phyloP scores from a whole-genome alignment of 805 yeast genomes.

The Candida railenensis region DNA sequence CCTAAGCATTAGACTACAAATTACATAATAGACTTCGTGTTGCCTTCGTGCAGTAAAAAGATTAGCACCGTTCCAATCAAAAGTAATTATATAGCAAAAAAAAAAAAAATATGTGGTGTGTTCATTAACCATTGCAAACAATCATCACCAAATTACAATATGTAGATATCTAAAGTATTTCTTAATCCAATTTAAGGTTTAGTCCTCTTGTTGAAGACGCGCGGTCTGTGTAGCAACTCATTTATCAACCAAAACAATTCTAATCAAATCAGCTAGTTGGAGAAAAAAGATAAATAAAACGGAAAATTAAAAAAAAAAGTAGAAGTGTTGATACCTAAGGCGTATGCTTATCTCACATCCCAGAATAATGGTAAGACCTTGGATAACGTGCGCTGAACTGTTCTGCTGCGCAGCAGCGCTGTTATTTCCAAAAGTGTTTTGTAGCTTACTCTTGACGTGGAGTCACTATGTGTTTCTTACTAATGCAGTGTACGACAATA shows the following conservation, averaged over 20 bases:
- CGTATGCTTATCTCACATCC: slow-evolving; percentile 24
- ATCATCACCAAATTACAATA: too few relatives aligned
- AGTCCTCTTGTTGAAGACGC: background rate
- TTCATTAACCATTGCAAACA: too few relatives aligned
- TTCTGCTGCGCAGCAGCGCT: slow-evolving; percentile 33
- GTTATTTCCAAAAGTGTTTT: slow-evolving; percentile 50
- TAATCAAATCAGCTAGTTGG: background rate
- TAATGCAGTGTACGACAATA: slow-evolving; percentile 23
- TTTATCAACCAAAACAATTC: background rate
- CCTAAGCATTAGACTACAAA: too few relatives aligned
- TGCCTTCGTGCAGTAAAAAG: too few relatives aligned
- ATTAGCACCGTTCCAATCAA: too few relatives aligned
- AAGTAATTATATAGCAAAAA: too few relatives aligned
- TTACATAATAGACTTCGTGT: too few relatives aligned
- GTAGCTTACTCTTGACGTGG: slow-evolving; percentile 46
- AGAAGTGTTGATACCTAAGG: background rate
- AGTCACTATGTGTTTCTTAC: slow-evolving; percentile 39
- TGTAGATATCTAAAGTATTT: too few relatives aligned
- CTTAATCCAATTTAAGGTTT: background rate
- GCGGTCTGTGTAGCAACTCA: background rate
- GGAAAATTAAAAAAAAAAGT: background rate
- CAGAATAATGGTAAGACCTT: slow-evolving; percentile 15
- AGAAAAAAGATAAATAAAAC: slow-evolving; percentile 1
- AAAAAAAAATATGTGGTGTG: too few relatives aligned
- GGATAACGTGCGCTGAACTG: slow-evolving; percentile 12